Conservation (phyloP, 257 asterid genomes). For the Fraxinus quadrangulata region DNA sequence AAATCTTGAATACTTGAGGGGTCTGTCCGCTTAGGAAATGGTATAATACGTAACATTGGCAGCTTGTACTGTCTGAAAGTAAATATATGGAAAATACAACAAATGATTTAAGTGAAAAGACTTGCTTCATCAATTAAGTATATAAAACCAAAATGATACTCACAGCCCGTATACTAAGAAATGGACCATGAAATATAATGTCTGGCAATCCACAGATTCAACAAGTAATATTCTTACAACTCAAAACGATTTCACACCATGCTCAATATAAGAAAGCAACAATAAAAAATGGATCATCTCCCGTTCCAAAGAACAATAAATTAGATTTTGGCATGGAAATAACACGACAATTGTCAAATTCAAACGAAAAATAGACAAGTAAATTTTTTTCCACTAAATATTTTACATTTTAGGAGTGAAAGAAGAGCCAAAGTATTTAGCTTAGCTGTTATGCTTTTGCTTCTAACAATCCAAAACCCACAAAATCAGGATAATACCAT, state of each 20-base stretch:
- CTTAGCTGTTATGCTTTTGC: not conserved
- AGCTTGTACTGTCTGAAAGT: conserved; percentile 84
- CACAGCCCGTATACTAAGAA: not conserved
- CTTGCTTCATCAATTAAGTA: not conserved
- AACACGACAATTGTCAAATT: not conserved
- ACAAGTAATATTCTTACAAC: not conserved
- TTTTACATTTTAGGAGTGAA: not conserved
- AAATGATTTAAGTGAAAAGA: not conserved
- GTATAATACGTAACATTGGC: conserved; percentile 86
- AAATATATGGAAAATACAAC: conserved; percentile 16
- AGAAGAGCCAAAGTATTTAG: not conserved
- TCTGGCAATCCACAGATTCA: not conserved
- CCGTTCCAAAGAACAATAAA: not conserved
- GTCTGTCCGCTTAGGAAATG: conserved; percentile 82
- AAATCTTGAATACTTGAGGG: conserved; percentile 71
- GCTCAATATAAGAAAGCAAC: not conserved
- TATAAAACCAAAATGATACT: not conserved
- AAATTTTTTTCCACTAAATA: not conserved
- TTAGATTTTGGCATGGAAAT: not conserved
- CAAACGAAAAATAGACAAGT: not conserved
- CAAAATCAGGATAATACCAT: not conserved
- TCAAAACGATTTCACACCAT: not conserved
- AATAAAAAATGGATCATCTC: not conserved
- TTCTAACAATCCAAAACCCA: not conserved
- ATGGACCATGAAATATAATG: not conserved